phyloP scores from a whole-genome alignment of 305 asterid species.

The Plantago coronopus region DNA sequence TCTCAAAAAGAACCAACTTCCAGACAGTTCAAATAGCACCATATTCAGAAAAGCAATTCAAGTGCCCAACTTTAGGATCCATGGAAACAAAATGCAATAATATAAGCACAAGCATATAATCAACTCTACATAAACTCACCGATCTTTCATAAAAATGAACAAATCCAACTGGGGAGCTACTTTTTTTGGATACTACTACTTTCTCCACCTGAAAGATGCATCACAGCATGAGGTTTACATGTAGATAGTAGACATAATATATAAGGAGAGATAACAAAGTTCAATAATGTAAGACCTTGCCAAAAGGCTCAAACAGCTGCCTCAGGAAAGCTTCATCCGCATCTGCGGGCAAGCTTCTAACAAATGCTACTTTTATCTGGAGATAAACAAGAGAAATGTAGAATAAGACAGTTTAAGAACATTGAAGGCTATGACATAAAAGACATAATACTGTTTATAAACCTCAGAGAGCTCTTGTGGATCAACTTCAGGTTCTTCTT shows the following conservation, averaged over 20 bases:
- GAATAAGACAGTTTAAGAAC: conserved; percentile 15
- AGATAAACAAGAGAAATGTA: conserved; percentile 26
- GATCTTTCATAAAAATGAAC: conserved; percentile 70
- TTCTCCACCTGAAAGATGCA: conserved; percentile 71
- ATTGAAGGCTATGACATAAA: conserved; percentile 15
- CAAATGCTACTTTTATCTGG: conserved; percentile 84
- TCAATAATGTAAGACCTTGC: conserved; percentile 51
- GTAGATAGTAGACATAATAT: conserved; percentile 20
- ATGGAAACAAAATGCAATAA: background rate
- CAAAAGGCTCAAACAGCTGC: conserved; percentile 72
- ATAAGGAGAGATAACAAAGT: conserved; percentile 9
- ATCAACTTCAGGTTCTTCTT: conserved; percentile 53
- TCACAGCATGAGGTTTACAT: conserved; percentile 23
- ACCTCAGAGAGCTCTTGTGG: conserved; percentile 76
- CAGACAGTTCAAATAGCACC: background rate
- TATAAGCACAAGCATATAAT: conserved; percentile 6
- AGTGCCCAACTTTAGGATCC: background rate
- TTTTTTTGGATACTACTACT: conserved; percentile 61
- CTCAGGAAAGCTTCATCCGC: conserved; percentile 71
- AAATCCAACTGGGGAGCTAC: conserved; percentile 62
- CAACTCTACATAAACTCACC: conserved; percentile 44
- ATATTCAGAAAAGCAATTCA: background rate
- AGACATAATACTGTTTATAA: conserved; percentile 14
- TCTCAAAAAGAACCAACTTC: no score
- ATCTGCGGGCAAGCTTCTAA: conserved; percentile 65